Evolutionary conservation across 139 green algal species (phyloP), one percentile per base, ranked within the genome.

Genomic region (Marvania coccoides): DNA sequence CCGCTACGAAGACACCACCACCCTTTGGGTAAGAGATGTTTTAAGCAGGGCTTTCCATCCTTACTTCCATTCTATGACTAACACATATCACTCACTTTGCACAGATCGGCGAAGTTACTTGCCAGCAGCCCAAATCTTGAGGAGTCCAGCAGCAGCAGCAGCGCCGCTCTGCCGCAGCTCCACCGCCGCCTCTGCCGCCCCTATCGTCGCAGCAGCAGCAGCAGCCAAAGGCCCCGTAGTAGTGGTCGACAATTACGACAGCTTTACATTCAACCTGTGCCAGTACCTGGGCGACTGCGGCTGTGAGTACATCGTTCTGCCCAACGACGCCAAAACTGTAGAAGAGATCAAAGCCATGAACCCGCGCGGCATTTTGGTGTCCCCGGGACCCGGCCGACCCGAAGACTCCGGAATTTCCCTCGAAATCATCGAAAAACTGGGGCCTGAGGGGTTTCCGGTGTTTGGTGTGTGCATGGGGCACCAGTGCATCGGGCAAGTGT

Each of bases 391-490:
- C 74, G 88, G 88, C 6, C 53, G 70, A 29, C 94, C 94, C 1
- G 83, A 93, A 53, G 94, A 99, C 55, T 91, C 77, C 3, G 94
- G 94, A 26, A 98, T 99, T 61, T 92, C 82, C 1, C 75, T 99
- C n/a, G 72, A 97, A 60, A 80, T 84, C 6, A 83, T 95, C 9
- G 28, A 75, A 30, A 71, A 93, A 62, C 69, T 98, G 58, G 91
- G 92, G 0, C 78, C 85, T 0, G 55, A 82, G 2, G 63, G 71
- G 19, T 80, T 97, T 34, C 94, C 94, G 1, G 55, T 98, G 3
- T 97, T 99, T 80, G 94, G 94, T 10, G 94, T 99, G 12, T 99
- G 94, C 83, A 99, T 99, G 94, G 94, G 94, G 1, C 94, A 97
- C 67, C 94, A 99, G 69, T 99, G 94, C 77, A 99, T 99, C 37